Base-by-base conservation (phyloP, 2,329 filamentous ascomycete species). In the Diaporthe sp. region DNA sequence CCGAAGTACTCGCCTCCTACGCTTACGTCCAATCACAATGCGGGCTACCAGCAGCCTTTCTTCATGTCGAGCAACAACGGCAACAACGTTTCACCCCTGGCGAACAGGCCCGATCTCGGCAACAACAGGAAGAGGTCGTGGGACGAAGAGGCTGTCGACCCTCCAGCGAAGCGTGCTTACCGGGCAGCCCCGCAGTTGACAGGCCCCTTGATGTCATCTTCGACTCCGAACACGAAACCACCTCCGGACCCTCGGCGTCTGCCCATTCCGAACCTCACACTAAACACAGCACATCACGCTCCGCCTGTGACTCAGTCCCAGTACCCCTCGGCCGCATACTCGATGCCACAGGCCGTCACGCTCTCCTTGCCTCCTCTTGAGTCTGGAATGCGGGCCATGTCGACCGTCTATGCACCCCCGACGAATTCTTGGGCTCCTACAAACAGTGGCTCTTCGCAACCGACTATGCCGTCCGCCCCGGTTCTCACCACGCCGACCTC, bases 191-290 rank as follows among this genome's bases (percentile, higher is more conserved):
- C 77, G 19, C 77, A 78, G 32, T 65, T 78, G 39, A 72, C 79
- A 53, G 76, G 59, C 58, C 73, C n/a, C 70, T 55, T 19, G 63
- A 75, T 22, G 55, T 53, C 70, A 63, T 71, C 56, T 42, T 53
- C 70, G 22, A 63, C 56, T 1, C 47, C 56, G 37, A 51, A 71
- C 32, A 71, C 78, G 1, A 83, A 86, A 42, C 75, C 82, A 0
- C 78, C 59, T 22, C 55, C 74, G 47, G 75, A 73, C n/a, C 65
- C 73, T 63, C 69, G 82, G 22, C 89, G 93, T 55, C 86, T 95
- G 19, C 91, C 93, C 22, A 88, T 93, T 4, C 94, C 94, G 32
- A 93, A 92, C 75, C 87, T 96, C n/a, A 90, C 92, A 12, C 85
- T 94, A 56, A 89, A 92, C 71, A 91, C 91, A 3, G 85, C 83